Evolutionary conservation across 495 filamentous ascomycete species (phyloP).

Genomic region (Penicillium turbatum): DNA sequence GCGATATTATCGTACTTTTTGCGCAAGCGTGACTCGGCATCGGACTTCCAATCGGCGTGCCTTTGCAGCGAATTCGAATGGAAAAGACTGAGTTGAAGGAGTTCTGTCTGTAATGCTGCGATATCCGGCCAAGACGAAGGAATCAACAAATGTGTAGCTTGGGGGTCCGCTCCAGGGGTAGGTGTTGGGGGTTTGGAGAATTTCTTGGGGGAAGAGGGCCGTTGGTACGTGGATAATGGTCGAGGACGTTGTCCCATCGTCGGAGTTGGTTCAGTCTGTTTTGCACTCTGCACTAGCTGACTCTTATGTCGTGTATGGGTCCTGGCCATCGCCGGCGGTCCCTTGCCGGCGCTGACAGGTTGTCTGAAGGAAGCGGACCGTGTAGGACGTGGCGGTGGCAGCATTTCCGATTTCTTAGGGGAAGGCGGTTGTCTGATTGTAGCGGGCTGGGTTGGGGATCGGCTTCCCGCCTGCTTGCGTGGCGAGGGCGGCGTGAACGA

Average conservation of each 20-base stretch:
- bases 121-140: slow-evolving; percentile 53
- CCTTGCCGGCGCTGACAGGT: slow-evolving; percentile 19
- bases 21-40: slow-evolving; percentile 32
- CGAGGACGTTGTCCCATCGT: slow-evolving; percentile 32
- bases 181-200: slow-evolving; percentile 54
- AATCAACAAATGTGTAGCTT: slow-evolving; percentile 19
- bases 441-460: slow-evolving; percentile 13
- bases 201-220: slow-evolving; percentile 66
- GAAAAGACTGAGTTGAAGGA: slow-evolving; percentile 68
- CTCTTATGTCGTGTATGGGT: slow-evolving; percentile 39
- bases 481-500: slow-evolving; percentile 29
- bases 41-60: slow-evolving; percentile 34
- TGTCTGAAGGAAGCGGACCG: slow-evolving; percentile 45
- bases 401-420: slow-evolving; percentile 39
- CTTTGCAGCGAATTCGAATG: slow-evolving; percentile 45
- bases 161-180: slow-evolving; percentile 9
- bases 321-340: slow-evolving; percentile 12
- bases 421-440: slow-evolving; percentile 24
- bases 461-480: slow-evolving; percentile 20
- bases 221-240: slow-evolving; percentile 64
- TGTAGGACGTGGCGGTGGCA: slow-evolving; percentile 31
- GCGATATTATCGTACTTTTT: slow-evolving; percentile 40
- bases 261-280: slow-evolving; percentile 12
- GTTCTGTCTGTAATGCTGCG: slow-evolving; percentile 61
- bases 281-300: slow-evolving; percentile 28